These are phyloP conservation scores for Nelumbo lutea DNA, from an alignment of 164 flowering plant species.

Conservation along the genomic window DNA sequence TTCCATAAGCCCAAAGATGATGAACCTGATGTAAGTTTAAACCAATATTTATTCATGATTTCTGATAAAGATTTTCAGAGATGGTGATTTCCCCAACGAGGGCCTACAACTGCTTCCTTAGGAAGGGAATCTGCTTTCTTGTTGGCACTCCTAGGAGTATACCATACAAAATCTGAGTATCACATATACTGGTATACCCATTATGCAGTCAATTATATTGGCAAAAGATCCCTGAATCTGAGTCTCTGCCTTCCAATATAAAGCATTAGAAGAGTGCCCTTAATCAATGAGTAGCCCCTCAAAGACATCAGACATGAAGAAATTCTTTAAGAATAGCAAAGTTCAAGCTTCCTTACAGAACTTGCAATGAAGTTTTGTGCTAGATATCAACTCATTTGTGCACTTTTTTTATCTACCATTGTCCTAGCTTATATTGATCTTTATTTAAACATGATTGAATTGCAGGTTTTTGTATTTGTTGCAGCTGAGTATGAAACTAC, in stretches of 20 bases:
- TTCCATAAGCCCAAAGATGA: too few species aligned
- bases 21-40: too few species aligned
- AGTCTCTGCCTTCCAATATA: neutral
- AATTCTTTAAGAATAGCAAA: neutral
- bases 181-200: neutral
- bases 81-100: neutral
- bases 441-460: neutral
- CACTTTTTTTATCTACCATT: neutral
- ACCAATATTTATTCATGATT: too few species aligned
- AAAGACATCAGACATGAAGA: neutral
- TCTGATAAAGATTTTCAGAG: too few species aligned
- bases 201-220: too few species aligned
- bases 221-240: too few species aligned
- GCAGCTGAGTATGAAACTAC: constrained; percentile 27
- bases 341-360: neutral
- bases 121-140: neutral
- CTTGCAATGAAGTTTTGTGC: neutral
- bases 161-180: neutral
- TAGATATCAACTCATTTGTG: neutral
- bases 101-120: neutral
- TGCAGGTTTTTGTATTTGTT: constrained; percentile 26
- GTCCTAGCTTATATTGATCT: neutral
- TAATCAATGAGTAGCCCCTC: neutral
- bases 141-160: neutral
- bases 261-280: neutral